Evolutionary conservation across 1,284 basidiomycete species (phyloP).

Genomic region (Phylloboletellus chloephorus): DNA sequence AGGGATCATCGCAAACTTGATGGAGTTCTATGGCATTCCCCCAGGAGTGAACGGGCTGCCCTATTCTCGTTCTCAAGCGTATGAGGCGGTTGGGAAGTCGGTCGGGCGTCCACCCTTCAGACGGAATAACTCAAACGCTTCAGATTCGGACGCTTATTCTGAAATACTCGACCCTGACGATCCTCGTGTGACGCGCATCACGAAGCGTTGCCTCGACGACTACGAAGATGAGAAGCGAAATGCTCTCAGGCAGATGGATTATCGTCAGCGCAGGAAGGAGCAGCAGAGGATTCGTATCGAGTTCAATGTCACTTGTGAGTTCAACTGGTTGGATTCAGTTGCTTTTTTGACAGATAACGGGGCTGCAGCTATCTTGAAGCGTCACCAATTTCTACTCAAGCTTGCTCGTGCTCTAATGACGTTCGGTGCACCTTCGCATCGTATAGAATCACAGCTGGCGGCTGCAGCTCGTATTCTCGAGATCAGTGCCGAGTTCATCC

Average conservation of each 20-base stretch:
- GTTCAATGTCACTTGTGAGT: constrained; percentile 63
- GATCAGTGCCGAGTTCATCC: constrained; percentile 76
- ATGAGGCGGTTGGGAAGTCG: constrained; percentile 13
- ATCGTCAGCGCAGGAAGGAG: constrained; percentile 58
- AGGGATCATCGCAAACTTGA: constrained; percentile 42
- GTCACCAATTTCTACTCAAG: constrained; percentile 59
- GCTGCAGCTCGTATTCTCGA: constrained; percentile 80
- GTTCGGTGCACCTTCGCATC: constrained; percentile 68
- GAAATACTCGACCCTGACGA: constrained; percentile 52
- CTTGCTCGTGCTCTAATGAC: constrained; percentile 62
- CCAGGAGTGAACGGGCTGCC: constrained; percentile 26
- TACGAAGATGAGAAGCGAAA: constrained; percentile 56
- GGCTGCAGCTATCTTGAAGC: constrained; percentile 45
- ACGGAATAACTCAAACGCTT: constrained; percentile 21
- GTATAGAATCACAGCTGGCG: constrained; percentile 61
- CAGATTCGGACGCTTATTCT: constrained; percentile 34
- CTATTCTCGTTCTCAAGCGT: constrained; percentile 25
- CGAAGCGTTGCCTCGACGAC: constrained; percentile 45
- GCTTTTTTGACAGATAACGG: not conserved
- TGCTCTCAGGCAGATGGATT: constrained; percentile 56
- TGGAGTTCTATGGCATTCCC: constrained; percentile 46
- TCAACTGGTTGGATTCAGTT: not conserved
- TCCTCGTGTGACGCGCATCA: constrained; percentile 44
- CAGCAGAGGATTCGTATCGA: constrained; percentile 58
- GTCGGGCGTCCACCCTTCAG: constrained; percentile 6